Evolutionary conservation across 2,329 filamentous ascomycete species (phyloP).

Genomic region (Aspergillus tanneri): DNA sequence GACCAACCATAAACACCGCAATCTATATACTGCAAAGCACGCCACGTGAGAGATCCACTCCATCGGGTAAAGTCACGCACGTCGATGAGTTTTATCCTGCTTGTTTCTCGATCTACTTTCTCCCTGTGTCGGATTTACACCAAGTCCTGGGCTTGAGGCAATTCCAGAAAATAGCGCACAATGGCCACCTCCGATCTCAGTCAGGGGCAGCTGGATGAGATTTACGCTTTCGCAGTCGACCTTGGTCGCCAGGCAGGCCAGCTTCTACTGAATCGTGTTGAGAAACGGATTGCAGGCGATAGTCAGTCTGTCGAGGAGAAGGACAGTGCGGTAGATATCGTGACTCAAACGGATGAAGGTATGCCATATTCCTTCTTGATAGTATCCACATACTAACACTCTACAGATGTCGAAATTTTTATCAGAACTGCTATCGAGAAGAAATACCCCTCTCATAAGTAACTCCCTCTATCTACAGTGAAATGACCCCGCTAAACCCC

Average conservation of each 20-base stretch:
- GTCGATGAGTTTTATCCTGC: no score
- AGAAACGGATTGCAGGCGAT: slow-evolving; percentile 51
- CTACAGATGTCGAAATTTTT: slow-evolving; percentile 67
- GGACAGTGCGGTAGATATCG: slow-evolving; percentile 72
- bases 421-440: slow-evolving; percentile 60
- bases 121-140: neutral
- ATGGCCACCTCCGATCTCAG: slow-evolving; percentile 25
- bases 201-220: slow-evolving; percentile 57
- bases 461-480: slow-evolving; percentile 28
- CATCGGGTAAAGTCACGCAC: no score
- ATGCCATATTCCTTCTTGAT: slow-evolving; percentile 5
- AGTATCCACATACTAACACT: neutral
- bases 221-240: slow-evolving; percentile 69
- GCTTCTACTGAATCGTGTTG: slow-evolving; percentile 65
- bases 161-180: neutral
- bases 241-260: slow-evolving; percentile 68
- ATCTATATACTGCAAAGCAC: no score
- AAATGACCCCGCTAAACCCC: neutral
- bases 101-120: no score
- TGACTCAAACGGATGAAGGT: slow-evolving; percentile 75
- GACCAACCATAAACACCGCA: no score
- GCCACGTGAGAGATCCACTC: no score
- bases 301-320: slow-evolving; percentile 59
- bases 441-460: slow-evolving; percentile 67
- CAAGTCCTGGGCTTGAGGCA: neutral